These are phyloP conservation scores for Suhomyces anneliseae DNA, from an alignment of 1,139 yeast species.

Conservation along the genomic window DNA sequence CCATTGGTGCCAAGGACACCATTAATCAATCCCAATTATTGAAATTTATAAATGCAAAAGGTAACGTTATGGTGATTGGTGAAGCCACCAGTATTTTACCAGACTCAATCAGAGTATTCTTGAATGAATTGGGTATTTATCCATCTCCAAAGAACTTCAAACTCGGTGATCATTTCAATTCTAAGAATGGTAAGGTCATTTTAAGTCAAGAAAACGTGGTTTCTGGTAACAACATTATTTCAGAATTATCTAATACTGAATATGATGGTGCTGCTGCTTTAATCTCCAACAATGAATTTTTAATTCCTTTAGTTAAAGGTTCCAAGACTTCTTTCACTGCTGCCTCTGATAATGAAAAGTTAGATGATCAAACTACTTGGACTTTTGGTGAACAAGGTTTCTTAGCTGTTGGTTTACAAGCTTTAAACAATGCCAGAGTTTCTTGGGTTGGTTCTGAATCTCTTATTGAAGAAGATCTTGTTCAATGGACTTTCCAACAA, in stretches of 20 bases:
- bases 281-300: conserved; percentile 51
- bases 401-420: conserved; percentile 80
- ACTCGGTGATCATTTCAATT: conserved; percentile 65
- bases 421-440: conserved; percentile 73
- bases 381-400: conserved; percentile 80
- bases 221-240: conserved; percentile 22
- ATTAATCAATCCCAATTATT: conserved; percentile 35
- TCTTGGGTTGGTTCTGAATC: conserved; percentile 75
- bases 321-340: conserved; percentile 66
- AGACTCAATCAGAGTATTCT: conserved; percentile 64
- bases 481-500: conserved; percentile 76
- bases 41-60: conserved; percentile 63
- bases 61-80: conserved; percentile 73
- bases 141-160: conserved; percentile 78
- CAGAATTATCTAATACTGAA: conserved; percentile 16
- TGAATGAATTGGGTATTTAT: conserved; percentile 78
- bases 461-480: conserved; percentile 53
- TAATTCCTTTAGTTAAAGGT: conserved; percentile 72
- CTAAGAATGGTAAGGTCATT: conserved; percentile 23
- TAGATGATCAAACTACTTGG: conserved; percentile 60
- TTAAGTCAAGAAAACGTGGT: conserved; percentile 28
- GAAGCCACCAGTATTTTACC: conserved; percentile 45
- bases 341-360: conserved; percentile 36
- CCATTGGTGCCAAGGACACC: conserved; percentile 30
- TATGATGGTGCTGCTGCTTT: conserved; percentile 46